A percentile compares a stretch with the other conserved stretches of the same genome.
phyloP scores from a whole-genome alignment of 2,329 filamentous ascomycete species.

The Lachnellula suecica region DNA sequence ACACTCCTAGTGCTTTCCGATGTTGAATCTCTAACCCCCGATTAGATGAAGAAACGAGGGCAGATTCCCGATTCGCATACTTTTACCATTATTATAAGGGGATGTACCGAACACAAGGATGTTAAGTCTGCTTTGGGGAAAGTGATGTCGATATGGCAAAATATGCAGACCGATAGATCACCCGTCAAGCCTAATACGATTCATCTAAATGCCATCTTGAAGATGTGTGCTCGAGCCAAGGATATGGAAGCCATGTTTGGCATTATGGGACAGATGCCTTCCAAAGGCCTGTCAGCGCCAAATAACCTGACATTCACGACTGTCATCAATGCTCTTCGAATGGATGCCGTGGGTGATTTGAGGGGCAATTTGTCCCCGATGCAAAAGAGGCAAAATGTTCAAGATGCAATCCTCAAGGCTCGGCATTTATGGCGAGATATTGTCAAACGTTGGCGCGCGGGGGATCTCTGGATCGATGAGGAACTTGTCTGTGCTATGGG shows the following conservation, averaged over 20 bases:
- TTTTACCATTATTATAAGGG: constrained; percentile 79
- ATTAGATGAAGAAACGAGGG: constrained; percentile 89
- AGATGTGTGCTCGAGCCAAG: constrained; percentile 71
- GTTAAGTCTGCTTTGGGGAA: constrained; percentile 60
- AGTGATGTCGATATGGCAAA: constrained; percentile 75
- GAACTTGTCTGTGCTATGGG: constrained; percentile 80
- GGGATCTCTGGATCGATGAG: constrained; percentile 72
- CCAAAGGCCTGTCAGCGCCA: constrained; percentile 59
- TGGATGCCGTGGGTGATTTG: constrained; percentile 35
- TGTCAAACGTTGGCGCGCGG: constrained; percentile 71
- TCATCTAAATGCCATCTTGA: constrained; percentile 86
- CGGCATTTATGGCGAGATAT: constrained; percentile 81
- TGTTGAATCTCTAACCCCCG: constrained; percentile 3
- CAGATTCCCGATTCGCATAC: constrained; percentile 80
- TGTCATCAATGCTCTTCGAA: constrained; percentile 74
- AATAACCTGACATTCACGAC: constrained; percentile 77
- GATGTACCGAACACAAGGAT: constrained; percentile 63
- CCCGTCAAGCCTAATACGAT: constrained; percentile 71
- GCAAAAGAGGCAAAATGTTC: constrained; percentile 32
- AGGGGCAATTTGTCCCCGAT: constrained; percentile 28
- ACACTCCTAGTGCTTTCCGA: too few relatives aligned
- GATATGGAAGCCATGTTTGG: constrained; percentile 82
- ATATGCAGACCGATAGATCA: constrained; percentile 63
- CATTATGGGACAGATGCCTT: constrained; percentile 70
- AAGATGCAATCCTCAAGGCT: constrained; percentile 60